Conservation (phyloP, 2,329 filamentous ascomycete species). For the Colletotrichum melonis region DNA sequence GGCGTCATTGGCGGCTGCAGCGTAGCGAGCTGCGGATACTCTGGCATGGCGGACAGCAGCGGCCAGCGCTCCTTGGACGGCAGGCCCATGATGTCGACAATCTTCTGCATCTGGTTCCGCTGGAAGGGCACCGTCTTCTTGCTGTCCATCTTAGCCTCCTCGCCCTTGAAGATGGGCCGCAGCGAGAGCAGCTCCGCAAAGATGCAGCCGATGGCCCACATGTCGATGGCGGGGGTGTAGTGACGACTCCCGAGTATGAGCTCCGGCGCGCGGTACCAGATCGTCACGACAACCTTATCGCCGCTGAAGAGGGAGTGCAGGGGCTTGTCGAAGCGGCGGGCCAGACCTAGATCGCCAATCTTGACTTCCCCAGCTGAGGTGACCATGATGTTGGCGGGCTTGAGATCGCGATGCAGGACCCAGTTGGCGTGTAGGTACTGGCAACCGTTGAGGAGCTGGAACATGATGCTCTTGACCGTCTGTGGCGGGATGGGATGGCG, state of each 20-base stretch:
- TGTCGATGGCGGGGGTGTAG: conserved; percentile 95
- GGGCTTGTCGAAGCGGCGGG: conserved; percentile 93
- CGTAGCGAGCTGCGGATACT: conserved; percentile 77
- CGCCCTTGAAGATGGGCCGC: conserved; percentile 96
- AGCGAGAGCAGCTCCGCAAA: conserved; percentile 93
- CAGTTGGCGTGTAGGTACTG: conserved; percentile 96
- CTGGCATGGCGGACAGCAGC: conserved; percentile 84
- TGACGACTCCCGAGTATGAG: conserved; percentile 92
- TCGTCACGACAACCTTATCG: conserved; percentile 98
- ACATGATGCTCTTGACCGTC: conserved; percentile 94
- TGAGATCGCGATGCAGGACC: conserved; percentile 96
- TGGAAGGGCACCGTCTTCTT: conserved; percentile 99
- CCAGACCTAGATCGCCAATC: conserved; percentile 93
- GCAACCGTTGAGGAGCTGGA: conserved; percentile 93
- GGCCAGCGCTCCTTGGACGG: conserved; percentile 93
- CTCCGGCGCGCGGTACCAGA: conserved; percentile 98
- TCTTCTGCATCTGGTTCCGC: conserved; percentile 98
- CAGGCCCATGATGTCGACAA: conserved; percentile 94
- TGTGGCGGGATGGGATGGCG: conserved; percentile 88
- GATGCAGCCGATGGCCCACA: conserved; percentile 98
- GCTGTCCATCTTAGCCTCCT: conserved; percentile 98
- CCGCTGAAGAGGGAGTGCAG: conserved; percentile 91
- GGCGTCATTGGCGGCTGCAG: conserved; percentile 63
- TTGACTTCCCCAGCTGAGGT: conserved; percentile 90
- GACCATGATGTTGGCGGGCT: conserved; percentile 99